phyloP scores from a whole-genome alignment of 1,284 basidiomycete genomes.

The Ceratobasidium sp. region DNA sequence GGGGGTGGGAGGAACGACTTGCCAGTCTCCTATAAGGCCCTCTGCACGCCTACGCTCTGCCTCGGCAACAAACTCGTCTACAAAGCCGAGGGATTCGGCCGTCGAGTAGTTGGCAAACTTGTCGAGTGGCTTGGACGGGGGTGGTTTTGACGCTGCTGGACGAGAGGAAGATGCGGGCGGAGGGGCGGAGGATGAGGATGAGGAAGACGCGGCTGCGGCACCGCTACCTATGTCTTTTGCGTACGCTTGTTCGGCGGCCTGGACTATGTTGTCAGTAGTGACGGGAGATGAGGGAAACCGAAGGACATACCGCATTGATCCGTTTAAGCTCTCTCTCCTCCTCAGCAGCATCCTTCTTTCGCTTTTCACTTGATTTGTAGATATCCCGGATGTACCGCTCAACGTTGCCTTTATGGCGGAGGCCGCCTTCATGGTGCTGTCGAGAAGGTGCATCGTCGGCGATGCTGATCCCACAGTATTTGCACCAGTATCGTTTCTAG shows the following conservation, averaged over 20 bases:
- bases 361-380: conserved; percentile 92
- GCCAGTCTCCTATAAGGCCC: conserved; percentile 86
- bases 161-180: conserved; percentile 52
- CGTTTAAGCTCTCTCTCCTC: conserved; percentile 87
- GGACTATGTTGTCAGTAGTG: conserved; percentile 13
- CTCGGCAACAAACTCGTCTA: conserved; percentile 75
- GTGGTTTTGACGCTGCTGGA: conserved; percentile 56
- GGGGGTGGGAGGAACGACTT: conserved; percentile 25
- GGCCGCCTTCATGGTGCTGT: conserved; percentile 91
- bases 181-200: conserved; percentile 53
- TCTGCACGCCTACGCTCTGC: conserved; percentile 68
- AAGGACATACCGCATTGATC: conserved; percentile 77
- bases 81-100: conserved; percentile 81
- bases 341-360: conserved; percentile 85
- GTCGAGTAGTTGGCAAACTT: conserved; percentile 88
- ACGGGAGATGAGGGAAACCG: background rate
- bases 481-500: conserved; percentile 70
- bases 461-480: conserved; percentile 91
- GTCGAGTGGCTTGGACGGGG: conserved; percentile 66
- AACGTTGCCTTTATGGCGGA: conserved; percentile 93
- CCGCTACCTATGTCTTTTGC: conserved; percentile 78
- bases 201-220: conserved; percentile 50
- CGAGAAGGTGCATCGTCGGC: conserved; percentile 93
- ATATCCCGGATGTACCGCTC: conserved; percentile 91
- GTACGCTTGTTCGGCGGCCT: conserved; percentile 81